A percentile compares a stretch with the other conserved stretches of the same genome.
Conservation (phyloP, 805 yeast species). For the Scheffersomyces spartinae region DNA sequence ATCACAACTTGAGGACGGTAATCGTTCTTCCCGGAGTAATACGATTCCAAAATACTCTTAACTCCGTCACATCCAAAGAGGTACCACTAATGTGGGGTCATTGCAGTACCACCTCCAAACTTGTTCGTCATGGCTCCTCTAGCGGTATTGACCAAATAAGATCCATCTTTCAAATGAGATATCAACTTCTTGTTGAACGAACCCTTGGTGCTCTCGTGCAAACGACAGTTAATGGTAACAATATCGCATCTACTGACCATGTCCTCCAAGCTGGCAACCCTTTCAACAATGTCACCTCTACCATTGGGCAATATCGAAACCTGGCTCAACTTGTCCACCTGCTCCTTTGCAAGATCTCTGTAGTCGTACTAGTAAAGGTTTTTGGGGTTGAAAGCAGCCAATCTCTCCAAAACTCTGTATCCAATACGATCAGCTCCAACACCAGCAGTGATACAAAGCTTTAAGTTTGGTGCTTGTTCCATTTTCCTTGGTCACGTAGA, state of each 20-base stretch:
- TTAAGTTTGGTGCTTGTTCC: constrained; percentile 58
- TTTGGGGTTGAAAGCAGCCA: constrained; percentile 63
- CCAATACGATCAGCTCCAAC: constrained; percentile 83
- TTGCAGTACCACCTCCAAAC: constrained; percentile 68
- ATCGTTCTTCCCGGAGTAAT: constrained; percentile 49
- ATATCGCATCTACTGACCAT: constrained; percentile 58
- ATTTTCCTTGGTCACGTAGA: constrained; percentile 55
- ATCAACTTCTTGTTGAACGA: constrained; percentile 54
- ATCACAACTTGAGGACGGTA: constrained; percentile 72
- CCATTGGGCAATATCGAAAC: constrained; percentile 31
- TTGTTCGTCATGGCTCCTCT: constrained; percentile 59
- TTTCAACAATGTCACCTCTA: constrained; percentile 44
- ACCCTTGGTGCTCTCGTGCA: constrained; percentile 60
- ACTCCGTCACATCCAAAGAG: constrained; percentile 63
- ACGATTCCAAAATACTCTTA: constrained; percentile 50
- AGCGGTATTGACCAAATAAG: constrained; percentile 69
- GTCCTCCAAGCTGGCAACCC: constrained; percentile 51
- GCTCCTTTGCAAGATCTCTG: constrained; percentile 47
- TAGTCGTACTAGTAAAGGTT: constrained; percentile 67
- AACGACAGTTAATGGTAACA: constrained; percentile 68
- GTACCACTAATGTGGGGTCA: constrained; percentile 81
- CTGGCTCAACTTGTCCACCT: constrained; percentile 19
- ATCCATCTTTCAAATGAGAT: constrained; percentile 61
- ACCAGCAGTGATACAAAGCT: constrained; percentile 67
- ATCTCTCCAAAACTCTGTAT: constrained; percentile 59